Conservation (phyloP, 2,329 filamentous ascomycete genomes). For the Triangularia setosa region DNA sequence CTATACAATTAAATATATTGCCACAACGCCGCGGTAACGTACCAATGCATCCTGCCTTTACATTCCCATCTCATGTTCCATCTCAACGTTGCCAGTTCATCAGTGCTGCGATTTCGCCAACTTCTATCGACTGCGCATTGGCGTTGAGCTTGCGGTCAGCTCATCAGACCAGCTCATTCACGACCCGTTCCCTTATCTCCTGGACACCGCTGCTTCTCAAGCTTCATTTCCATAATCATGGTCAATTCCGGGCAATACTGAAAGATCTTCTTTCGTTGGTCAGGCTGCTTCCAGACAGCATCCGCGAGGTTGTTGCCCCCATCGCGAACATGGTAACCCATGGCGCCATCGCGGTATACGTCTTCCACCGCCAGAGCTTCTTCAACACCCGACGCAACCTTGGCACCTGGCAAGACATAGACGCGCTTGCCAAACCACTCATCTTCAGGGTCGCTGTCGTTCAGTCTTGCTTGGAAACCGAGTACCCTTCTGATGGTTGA, state of each 20-base stretch:
- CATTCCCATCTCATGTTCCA: neutral
- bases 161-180: neutral
- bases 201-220: slow-evolving; percentile 45
- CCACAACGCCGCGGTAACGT: slow-evolving; percentile 17
- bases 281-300: slow-evolving; percentile 44
- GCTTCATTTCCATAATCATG: slow-evolving; percentile 55
- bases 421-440: slow-evolving; percentile 52
- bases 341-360: slow-evolving; percentile 45
- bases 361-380: slow-evolving; percentile 48
- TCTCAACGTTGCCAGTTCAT: neutral
- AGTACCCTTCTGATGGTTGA: slow-evolving; percentile 48
- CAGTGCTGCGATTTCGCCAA: neutral
- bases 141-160: neutral
- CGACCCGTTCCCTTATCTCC: slow-evolving; percentile 29
- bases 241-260: slow-evolving; percentile 55
- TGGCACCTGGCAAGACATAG: slow-evolving; percentile 44
- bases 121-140: neutral
- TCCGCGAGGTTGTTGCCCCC: slow-evolving; percentile 40
- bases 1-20: neutral
- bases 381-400: slow-evolving; percentile 40
- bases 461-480: slow-evolving; percentile 46
- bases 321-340: slow-evolving; percentile 52
- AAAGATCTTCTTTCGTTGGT: slow-evolving; percentile 45
- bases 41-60: slow-evolving; percentile 14
- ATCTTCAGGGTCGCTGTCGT: slow-evolving; percentile 50